Evolutionary conservation across 345 rosid genomes (phyloP), one percentile per base, ranked within the genome.

Genomic region (Corchorus capsularis): DNA sequence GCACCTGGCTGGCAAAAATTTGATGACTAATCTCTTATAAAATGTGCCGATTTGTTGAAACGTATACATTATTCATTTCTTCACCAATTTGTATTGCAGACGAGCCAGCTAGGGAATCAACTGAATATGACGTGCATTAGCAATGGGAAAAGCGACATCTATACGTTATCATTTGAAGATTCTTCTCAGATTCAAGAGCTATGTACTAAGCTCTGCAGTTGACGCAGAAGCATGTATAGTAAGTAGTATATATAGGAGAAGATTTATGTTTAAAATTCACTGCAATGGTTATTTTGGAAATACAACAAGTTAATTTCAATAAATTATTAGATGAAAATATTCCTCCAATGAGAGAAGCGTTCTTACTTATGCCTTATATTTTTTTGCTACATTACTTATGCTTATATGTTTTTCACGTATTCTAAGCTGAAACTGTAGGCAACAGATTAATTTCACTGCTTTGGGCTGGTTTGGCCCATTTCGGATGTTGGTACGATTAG

Each of bases 121-220:
- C 71, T 89, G 73, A 87, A 88, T 82, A 55, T 93, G 88, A 89
- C 96, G 8, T 95, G 99, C 86, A 43, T 79, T 3, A 79, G 82
- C 52, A 84, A 78, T 0, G 88, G 97, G 60, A 89, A 74, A 80
- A 89, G 79, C 77, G 59, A 78, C 15, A 62, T 74, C 54, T 90
- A 83, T 75, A 14, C 72, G 16, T 35, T 87, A 69, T 19, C 81
- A 2, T 76, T 37, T 1, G 77, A 80, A 39, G 72, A 41, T 50
- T 19, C 68, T 34, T 76, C 81, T 4, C 72, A 76, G 71, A 46
- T 90, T 70, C 82, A 85, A 75, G 79, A 79, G 71, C 73, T 95
- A 65, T 93, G 97, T 80, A 70, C 85, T 20, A 72, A 84, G 62
- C 83, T 95, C 6, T 95, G 98, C 86, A 75, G 87, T 69, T 94